A percentile compares a stretch with the other conserved stretches of the same genome.
Evolutionary conservation across 805 yeast genomes (phyloP).

Genomic region (Babjeviella inositovora): DNA sequence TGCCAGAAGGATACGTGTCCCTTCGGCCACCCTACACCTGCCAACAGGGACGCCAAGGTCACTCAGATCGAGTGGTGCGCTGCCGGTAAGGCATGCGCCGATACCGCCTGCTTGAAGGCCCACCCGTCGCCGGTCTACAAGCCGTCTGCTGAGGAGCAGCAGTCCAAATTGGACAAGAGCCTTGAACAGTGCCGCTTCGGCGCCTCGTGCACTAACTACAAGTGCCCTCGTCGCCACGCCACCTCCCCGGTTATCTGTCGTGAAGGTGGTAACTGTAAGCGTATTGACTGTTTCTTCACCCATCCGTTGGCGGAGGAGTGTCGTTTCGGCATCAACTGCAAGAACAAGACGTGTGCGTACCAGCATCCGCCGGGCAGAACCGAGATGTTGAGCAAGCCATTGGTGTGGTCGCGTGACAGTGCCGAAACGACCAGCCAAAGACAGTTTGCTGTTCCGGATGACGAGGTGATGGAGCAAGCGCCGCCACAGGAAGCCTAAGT

Average conservation of each 20-base stretch:
- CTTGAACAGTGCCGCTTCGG: conserved; percentile 80
- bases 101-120: conserved; percentile 50
- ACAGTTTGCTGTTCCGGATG: conserved; percentile 65
- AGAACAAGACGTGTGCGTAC: conserved; percentile 54
- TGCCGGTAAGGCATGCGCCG: conserved; percentile 45
- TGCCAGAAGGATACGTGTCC: conserved; percentile 75
- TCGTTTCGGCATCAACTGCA: conserved; percentile 65
- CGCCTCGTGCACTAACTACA: conserved; percentile 54
- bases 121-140: conserved; percentile 62
- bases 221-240: conserved; percentile 80
- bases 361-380: conserved; percentile 73
- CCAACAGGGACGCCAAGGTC: conserved; percentile 60
- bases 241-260: conserved; percentile 60
- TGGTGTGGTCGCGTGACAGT: conserved; percentile 17
- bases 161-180: conserved; percentile 24
- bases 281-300: conserved; percentile 68
- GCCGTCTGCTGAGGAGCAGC: conserved; percentile 7
- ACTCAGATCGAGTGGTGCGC: conserved; percentile 63
- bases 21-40: conserved; percentile 86
- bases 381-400: conserved; percentile 8
- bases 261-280: conserved; percentile 62
- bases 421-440: conserved; percentile 34
- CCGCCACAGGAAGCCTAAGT: conserved; percentile 31
- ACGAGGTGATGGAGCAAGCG: conserved; percentile 55
- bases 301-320: conserved; percentile 75